Evolutionary conservation across 2,329 filamentous ascomycete species (phyloP).

Genomic region (Cladosporium sp.): DNA sequence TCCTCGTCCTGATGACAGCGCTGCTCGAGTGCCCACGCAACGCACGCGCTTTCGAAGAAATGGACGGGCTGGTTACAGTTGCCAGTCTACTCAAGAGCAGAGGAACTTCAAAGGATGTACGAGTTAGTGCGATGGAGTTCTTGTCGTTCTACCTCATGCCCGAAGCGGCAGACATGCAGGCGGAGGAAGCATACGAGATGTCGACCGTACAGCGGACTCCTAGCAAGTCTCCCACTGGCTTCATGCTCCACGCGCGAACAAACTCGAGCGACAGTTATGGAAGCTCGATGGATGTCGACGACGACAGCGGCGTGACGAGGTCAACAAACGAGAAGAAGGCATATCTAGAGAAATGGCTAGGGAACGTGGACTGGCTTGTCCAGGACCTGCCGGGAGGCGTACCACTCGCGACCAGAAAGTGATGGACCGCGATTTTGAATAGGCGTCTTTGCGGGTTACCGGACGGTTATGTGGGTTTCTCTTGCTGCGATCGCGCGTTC

Average conservation of each 20-base stretch:
- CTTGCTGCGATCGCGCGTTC: neutral
- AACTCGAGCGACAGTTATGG: slow-evolving; percentile 36
- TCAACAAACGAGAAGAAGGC: slow-evolving; percentile 79
- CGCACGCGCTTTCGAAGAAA: slow-evolving; percentile 85
- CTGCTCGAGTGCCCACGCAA: slow-evolving; percentile 84
- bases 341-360: slow-evolving; percentile 13
- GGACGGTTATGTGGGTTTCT: neutral
- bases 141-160: slow-evolving; percentile 99
- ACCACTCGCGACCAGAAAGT: neutral
- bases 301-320: slow-evolving; percentile 50
- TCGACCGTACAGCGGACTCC: slow-evolving; percentile 28
- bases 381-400: slow-evolving; percentile 12
- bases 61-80: slow-evolving; percentile 87
- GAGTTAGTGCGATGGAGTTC: slow-evolving; percentile 95
- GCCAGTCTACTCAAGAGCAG: slow-evolving; percentile 91
- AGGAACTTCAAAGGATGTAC: slow-evolving; percentile 81
- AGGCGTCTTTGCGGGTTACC: neutral
- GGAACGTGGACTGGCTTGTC: slow-evolving; percentile 17
- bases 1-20: slow-evolving; percentile 86
- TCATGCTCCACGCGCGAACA: slow-evolving; percentile 28
- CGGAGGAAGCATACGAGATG: slow-evolving; percentile 31
- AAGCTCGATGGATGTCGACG: slow-evolving; percentile 37
- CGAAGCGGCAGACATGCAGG: slow-evolving; percentile 54
- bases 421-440: neutral
- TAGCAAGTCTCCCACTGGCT: slow-evolving; percentile 27